These are phyloP conservation scores for Kuraishia piskuri DNA, from an alignment of 805 yeast genomes.

Conservation along the genomic window DNA sequence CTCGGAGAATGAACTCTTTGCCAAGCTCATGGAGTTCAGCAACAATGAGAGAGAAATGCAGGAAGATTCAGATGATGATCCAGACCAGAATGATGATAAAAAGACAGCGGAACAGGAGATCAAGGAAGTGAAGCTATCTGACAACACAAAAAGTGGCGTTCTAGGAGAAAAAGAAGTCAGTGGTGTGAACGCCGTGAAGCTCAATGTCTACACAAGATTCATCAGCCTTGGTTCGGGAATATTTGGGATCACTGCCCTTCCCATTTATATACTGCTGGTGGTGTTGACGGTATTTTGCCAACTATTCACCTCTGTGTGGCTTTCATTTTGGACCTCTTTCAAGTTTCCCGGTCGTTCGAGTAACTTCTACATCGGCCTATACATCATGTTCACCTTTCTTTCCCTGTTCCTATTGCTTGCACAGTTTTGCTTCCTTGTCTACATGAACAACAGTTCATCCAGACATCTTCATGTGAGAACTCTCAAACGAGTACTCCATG, in stretches of 20 bases:
- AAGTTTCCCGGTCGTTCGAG: constrained; percentile 31
- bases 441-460: constrained; percentile 46
- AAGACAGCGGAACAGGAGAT: constrained; percentile 11
- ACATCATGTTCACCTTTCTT: constrained; percentile 39
- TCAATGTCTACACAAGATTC: constrained; percentile 40
- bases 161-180: constrained; percentile 22
- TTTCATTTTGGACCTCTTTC: constrained; percentile 60
- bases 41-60: constrained; percentile 7
- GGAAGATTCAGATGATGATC: constrained; percentile 16
- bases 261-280: constrained; percentile 26
- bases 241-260: constrained; percentile 23
- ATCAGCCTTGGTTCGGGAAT: constrained; percentile 48
- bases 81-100: constrained; percentile 16
- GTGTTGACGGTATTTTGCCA: constrained; percentile 55
- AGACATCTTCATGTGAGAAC: constrained; percentile 53
- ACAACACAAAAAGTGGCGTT: constrained; percentile 13
- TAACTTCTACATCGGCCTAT: constrained; percentile 49
- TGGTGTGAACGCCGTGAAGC: constrained; percentile 28
- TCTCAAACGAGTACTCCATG: constrained; percentile 48
- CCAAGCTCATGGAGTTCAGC: constrained; percentile 30
- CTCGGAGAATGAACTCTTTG: constrained; percentile 25
- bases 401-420: constrained; percentile 37
- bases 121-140: neutral
- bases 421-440: constrained; percentile 38
- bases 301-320: constrained; percentile 54